Percentiles rank a stretch among this genome's conserved stretches.
phyloP scores from a whole-genome alignment of 1,284 basidiomycete species.

The Austroboletus niveus region DNA sequence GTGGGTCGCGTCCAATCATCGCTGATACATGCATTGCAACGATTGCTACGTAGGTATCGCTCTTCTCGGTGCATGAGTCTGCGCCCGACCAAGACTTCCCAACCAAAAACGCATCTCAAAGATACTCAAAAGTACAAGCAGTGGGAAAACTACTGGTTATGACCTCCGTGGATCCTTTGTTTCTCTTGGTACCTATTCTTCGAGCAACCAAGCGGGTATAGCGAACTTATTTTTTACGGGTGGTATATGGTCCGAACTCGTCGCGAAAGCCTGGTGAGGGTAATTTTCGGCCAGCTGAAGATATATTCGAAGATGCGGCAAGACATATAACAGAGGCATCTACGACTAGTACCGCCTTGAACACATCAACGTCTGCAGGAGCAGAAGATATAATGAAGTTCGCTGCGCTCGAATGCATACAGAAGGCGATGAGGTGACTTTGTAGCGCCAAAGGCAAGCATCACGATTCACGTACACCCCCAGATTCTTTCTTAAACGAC shows the following conservation, averaged over 20 bases:
- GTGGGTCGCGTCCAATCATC: conserved; percentile 35
- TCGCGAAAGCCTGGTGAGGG: conserved; percentile 41
- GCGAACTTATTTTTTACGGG: neutral
- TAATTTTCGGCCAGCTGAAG: conserved; percentile 62
- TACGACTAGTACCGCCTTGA: conserved; percentile 15
- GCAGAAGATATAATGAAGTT: conserved; percentile 53
- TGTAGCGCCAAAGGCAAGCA: conserved; percentile 66
- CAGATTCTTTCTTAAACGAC: neutral
- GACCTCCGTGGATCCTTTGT: conserved; percentile 75
- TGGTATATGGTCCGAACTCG: neutral
- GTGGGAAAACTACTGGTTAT: conserved; percentile 70
- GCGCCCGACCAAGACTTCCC: neutral
- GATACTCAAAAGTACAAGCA: conserved; percentile 71
- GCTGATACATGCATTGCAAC: neutral
- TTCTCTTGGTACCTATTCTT: conserved; percentile 72
- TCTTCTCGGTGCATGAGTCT: conserved; percentile 56
- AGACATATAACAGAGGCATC: conserved; percentile 32
- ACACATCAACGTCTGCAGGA: conserved; percentile 27
- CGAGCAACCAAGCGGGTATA: conserved; percentile 47
- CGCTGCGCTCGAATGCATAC: conserved; percentile 50
- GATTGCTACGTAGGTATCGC: conserved; percentile 45
- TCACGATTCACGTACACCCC: neutral
- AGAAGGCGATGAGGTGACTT: conserved; percentile 48
- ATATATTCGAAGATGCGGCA: conserved; percentile 67
- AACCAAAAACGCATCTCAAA: conserved; percentile 26